Percentiles rank a stretch among this genome's conserved stretches.
These are phyloP conservation scores for Geotrichum reessii DNA, from an alignment of 1,139 yeast genomes.

Conservation along the genomic window DNA sequence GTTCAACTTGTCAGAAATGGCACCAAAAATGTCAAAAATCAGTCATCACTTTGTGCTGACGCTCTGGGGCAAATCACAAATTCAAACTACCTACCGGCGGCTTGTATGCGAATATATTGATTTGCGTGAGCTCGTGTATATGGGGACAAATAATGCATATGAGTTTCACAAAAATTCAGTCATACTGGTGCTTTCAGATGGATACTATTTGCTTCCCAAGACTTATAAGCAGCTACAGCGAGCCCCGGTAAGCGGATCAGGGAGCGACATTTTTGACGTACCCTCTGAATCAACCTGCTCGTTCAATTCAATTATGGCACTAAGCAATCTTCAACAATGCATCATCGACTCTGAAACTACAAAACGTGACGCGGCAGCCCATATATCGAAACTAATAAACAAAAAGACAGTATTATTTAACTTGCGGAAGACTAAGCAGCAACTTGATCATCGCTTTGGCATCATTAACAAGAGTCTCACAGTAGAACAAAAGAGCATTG, in stretches of 20 bases:
- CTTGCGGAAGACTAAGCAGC: conserved; percentile 5
- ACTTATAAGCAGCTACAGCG: not conserved
- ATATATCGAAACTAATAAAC: conserved; percentile 9
- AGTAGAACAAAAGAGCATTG: conserved; percentile 10
- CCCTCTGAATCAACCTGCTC: conserved; percentile 28
- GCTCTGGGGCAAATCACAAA: conserved; percentile 15
- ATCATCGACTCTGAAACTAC: conserved; percentile 36
- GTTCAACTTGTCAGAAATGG: conserved; percentile 5
- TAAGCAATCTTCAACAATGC: conserved; percentile 43
- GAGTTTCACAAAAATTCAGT: conserved; percentile 33
- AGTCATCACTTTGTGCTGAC: conserved; percentile 7
- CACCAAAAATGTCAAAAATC: not conserved
- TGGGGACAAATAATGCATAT: conserved; percentile 22
- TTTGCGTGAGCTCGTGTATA: conserved; percentile 22
- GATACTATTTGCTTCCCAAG: conserved; percentile 34
- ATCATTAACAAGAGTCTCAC: conserved; percentile 4
- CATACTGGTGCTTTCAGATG: conserved; percentile 39
- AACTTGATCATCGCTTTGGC: conserved; percentile 17
- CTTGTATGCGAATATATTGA: conserved; percentile 18
- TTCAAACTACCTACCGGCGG: not conserved
- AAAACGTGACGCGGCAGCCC: conserved; percentile 9
- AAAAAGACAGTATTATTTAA: conserved; percentile 7
- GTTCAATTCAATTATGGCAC: conserved; percentile 44
- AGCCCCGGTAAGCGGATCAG: not conserved
- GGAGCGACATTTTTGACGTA: conserved; percentile 16